Base-by-base conservation (phyloP, 805 yeast genomes). In the Zygosaccharomyces pseudorouxii region DNA sequence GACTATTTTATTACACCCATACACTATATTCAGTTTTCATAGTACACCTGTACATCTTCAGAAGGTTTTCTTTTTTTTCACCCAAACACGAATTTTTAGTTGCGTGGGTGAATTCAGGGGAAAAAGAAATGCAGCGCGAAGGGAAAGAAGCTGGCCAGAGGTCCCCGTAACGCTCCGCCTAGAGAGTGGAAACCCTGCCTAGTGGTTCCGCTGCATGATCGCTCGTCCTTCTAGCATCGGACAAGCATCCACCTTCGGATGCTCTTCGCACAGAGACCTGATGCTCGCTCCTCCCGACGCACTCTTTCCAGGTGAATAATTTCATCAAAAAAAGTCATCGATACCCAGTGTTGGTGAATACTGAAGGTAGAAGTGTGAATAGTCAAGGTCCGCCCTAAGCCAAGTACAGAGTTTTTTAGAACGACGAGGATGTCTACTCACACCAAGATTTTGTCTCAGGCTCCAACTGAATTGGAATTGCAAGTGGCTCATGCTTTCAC, bases 401-500 rank as follows among this genome's bases (percentile, higher is more conserved):
- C 37, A 33, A 33, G 37, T 33, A 33, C 37, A 18, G 16, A 33
- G 37, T 33, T 33, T 33, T 33, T 18, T 18, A 33, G 16, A 33
- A 33, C 37, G 20, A 55, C 50, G 61, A 79, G 67, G 62, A 92
- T 92, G 98, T 92, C 98, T 79, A 95, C 97, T 72, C 67, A 63
- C 62, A 82, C 87, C 77, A 93, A 93, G 83, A 82, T 93, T 78
- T 84, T 92, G 77, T 83, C 89, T 72, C 83, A 85, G 73, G 87
- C 87, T 71, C 98, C 99, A 80, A 75, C 93, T 74, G 98, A 93
- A 80, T 89, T 93, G 78, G 99, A 93, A 82, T 87, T 93, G 78
- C 95, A 92, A 81, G 95, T 93, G 74, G 97, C 97, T 71, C 97
- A 92, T 81, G 97, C 98, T 71, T 87, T 93, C 74, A 75, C 84